Evolutionary conservation across 75 land plant species (phyloP).

Genomic region (Sequoiadendron giganteum): DNA sequence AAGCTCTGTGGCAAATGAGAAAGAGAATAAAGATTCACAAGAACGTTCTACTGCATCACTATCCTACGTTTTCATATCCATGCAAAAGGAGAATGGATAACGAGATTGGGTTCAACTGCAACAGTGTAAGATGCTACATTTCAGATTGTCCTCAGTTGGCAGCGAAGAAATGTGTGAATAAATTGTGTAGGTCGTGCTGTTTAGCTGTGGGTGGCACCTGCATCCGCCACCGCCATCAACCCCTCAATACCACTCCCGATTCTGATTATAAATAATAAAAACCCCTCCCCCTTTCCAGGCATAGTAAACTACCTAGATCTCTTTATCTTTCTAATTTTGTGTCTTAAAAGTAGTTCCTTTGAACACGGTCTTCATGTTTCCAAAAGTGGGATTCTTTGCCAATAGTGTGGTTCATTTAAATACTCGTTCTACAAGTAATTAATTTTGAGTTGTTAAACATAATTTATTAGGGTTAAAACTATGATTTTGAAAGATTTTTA

Average conservation of each 20-base stretch:
- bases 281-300: too few species aligned
- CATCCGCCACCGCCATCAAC: neutral
- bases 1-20: neutral
- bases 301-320: too few species aligned
- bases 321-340: too few species aligned
- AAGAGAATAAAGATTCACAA: neutral
- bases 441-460: too few species aligned
- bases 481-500: too few species aligned
- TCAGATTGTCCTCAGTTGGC: constrained; percentile 5
- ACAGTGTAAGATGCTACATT: neutral
- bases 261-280: too few species aligned
- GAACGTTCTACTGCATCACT: neutral
- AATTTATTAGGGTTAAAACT: too few species aligned
- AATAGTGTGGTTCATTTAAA: too few species aligned
- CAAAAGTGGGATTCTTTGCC: too few species aligned
- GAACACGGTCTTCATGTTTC: too few species aligned
- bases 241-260: neutral
- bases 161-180: constrained; percentile 2
- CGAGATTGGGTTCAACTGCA: neutral
- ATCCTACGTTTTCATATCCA: neutral
- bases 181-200: neutral
- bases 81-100: neutral
- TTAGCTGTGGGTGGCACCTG: neutral
- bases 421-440: too few species aligned
- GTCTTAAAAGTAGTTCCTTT: too few species aligned